Base-by-base conservation (phyloP, 2,329 filamentous ascomycete species). In the Paramyrothecium sp. region DNA sequence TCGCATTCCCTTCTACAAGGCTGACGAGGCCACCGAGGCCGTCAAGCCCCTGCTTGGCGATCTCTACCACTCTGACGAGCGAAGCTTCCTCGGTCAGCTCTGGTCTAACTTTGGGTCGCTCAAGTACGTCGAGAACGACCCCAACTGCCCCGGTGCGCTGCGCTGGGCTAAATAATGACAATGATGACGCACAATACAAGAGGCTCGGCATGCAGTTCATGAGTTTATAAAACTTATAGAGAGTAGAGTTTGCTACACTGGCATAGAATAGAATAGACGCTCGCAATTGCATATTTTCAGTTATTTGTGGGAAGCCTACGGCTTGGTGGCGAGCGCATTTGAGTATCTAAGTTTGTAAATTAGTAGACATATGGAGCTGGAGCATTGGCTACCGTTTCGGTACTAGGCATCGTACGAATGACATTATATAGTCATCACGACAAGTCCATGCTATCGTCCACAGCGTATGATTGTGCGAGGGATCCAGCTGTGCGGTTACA, bases 1-100 rank as follows among this genome's bases (percentile, higher is more conserved):
- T 46, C 66, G 65, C 53, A 72, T 72, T 48, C 70, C 70, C 47
- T 71, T 71, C 59, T 72, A 85, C 73, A 75, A 84, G 64, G 81
- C 82, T 23, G 78, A 79, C 58, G 77, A 81, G 66, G 82, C 82
- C 21, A 82, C 80, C 13, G 71, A 76, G 58, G 79, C 81, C 67
- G 95, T 97, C 83, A 92, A 93, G 84, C 85, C 85, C 60, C 82
- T 98, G 71, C 96, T 98, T 89, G 94, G 94, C 71, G 79, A 82
- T 66, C 93, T 97, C 82, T 98, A 98, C 81, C 90, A 92, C 66
- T 53, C 54, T 38, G 66, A 68, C 51, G 60, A 65, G 48, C 66
- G 66, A 53, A 68, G 20, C 66, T 68, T 68, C 61, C 38, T 68
- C 11, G 66, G 66, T 2, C 66, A 68, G 60, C 60, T 68, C 3